Conservation (phyloP, 805 yeast species). For the Ogataea neopini region DNA sequence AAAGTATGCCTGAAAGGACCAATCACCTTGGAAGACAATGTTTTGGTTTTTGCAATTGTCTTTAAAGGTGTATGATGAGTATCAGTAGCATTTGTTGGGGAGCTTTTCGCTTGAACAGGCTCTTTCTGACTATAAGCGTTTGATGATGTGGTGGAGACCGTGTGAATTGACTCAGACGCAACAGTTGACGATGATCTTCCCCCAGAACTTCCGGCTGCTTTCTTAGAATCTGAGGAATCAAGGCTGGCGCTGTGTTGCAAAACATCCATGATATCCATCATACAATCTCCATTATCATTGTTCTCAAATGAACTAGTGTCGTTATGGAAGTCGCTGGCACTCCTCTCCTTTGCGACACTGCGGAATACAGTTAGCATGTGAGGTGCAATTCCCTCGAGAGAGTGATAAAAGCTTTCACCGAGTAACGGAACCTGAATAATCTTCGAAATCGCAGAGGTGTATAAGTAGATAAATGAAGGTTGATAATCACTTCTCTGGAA, state of each 20-base stretch:
- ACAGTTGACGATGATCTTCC: constrained; percentile 12
- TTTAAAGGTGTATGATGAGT: constrained; percentile 11
- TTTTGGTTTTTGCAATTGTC: constrained; percentile 12
- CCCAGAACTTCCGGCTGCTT: neutral
- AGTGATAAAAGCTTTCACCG: constrained; percentile 18
- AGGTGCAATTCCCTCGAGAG: constrained; percentile 25
- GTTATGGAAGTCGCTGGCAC: neutral
- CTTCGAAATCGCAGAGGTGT: constrained; percentile 30
- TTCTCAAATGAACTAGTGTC: constrained; percentile 20
- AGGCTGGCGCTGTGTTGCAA: constrained; percentile 19
- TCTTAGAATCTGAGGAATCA: constrained; percentile 6
- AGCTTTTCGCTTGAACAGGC: neutral
- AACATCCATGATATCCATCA: constrained; percentile 29
- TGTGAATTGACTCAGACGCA: constrained; percentile 11
- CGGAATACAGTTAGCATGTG: constrained; percentile 19
- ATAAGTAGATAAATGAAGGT: constrained; percentile 16
- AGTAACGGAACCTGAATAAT: constrained; percentile 25
- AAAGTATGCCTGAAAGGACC: constrained; percentile 21
- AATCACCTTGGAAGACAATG: constrained; percentile 23
- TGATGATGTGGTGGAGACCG: constrained; percentile 12
- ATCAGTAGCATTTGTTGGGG: constrained; percentile 1
- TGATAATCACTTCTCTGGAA: constrained; percentile 21
- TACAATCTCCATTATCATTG: constrained; percentile 15
- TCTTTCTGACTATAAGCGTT: constrained; percentile 1
- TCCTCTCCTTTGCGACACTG: constrained; percentile 12